A percentile compares a stretch with the other conserved stretches of the same genome.
phyloP scores from a whole-genome alignment of 1,284 basidiomycete genomes.

The Melampsora americana region DNA sequence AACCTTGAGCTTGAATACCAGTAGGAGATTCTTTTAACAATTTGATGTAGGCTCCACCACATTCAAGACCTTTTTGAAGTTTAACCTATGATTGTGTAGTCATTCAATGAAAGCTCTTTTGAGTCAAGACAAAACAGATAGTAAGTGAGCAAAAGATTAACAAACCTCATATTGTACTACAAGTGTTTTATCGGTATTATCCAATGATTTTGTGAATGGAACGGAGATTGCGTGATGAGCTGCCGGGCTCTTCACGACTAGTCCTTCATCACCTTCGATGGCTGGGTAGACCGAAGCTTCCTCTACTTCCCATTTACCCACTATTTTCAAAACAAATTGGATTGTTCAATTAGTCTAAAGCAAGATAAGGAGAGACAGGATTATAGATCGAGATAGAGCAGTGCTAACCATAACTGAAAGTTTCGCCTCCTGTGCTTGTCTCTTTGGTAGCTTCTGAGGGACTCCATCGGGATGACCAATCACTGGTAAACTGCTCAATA shows the following conservation, averaged over 20 bases:
- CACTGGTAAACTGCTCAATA: conserved; percentile 92
- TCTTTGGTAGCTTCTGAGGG: conserved; percentile 96
- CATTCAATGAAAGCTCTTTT: background rate
- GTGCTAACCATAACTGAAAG: conserved; percentile 38
- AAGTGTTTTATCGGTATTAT: conserved; percentile 77
- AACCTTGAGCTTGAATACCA: conserved; percentile 44
- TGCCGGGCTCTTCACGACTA: conserved; percentile 69
- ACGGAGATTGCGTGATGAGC: conserved; percentile 97
- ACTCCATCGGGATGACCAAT: conserved; percentile 89
- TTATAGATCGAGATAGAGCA: background rate
- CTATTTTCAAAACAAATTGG: conserved; percentile 69
- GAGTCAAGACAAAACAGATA: background rate
- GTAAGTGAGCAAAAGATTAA: background rate
- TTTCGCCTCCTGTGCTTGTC: conserved; percentile 73
- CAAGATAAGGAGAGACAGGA: background rate
- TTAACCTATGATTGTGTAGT: conserved; percentile 63
- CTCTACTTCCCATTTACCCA: conserved; percentile 95
- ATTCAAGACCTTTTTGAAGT: conserved; percentile 98
- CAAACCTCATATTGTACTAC: conserved; percentile 87
- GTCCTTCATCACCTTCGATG: conserved; percentile 54
- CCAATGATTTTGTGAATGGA: conserved; percentile 72
- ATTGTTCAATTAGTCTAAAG: background rate
- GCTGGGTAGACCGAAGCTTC: conserved; percentile 69
- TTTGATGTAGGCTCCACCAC: conserved; percentile 98
- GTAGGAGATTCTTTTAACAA: conserved; percentile 63